Conservation (phyloP, 1,284 basidiomycete species). For the Ganoderma lingzhi region DNA sequence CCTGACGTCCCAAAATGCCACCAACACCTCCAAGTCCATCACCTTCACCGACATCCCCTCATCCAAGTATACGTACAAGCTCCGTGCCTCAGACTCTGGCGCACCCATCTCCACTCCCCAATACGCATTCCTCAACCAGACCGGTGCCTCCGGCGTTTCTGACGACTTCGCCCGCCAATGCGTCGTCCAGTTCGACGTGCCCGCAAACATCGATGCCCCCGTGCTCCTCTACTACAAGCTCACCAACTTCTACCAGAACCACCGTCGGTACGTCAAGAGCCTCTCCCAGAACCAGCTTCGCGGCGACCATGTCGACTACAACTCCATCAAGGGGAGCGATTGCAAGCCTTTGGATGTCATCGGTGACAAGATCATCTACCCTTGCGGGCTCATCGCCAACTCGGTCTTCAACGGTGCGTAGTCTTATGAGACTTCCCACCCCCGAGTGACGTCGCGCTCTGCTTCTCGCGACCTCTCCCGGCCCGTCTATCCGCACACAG, state of each 20-base stretch:
- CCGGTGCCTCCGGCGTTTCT: constrained; percentile 48
- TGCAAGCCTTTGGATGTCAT: constrained; percentile 86
- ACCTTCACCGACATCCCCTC: constrained; percentile 61
- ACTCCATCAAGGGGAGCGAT: constrained; percentile 73
- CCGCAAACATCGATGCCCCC: constrained; percentile 76
- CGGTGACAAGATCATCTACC: constrained; percentile 77
- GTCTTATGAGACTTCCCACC: not conserved
- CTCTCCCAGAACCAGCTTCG: constrained; percentile 87
- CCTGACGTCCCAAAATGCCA: constrained; percentile 20
- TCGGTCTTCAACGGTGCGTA: constrained; percentile 93
- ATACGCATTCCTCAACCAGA: constrained; percentile 75
- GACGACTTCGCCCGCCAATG: constrained; percentile 67
- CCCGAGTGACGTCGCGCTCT: not conserved
- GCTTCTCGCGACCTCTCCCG: constrained; percentile 7
- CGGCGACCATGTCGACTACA: constrained; percentile 68
- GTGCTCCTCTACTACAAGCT: constrained; percentile 98
- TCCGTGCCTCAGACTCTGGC: constrained; percentile 65
- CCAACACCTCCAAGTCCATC: constrained; percentile 54
- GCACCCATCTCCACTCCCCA: constrained; percentile 59
- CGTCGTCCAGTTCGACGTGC: constrained; percentile 83
- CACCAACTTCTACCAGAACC: constrained; percentile 98
- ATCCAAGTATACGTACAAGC: constrained; percentile 72
- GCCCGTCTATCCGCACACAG: constrained; percentile 9
- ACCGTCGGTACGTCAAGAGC: constrained; percentile 97
- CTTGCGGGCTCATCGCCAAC: constrained; percentile 98